Evolutionary conservation across 2,329 filamentous ascomycete genomes (phyloP).

Genomic region (Aspergillus novoparasiticus): DNA sequence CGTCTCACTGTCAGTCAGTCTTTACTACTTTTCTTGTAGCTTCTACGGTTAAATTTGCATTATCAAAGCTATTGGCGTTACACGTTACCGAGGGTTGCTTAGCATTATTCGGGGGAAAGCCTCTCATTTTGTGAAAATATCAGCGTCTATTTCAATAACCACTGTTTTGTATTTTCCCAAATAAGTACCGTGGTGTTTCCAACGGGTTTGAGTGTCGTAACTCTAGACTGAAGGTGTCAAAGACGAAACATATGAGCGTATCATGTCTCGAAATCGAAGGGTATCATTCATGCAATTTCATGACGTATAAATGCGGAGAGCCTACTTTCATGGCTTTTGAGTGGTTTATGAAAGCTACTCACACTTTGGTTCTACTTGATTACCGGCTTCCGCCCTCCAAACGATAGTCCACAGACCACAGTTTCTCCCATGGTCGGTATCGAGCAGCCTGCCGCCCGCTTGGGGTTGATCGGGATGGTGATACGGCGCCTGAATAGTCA

Average conservation of each 20-base stretch:
- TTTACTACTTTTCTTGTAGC: not conserved
- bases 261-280: slow-evolving; percentile 15
- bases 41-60: not conserved
- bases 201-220: not conserved
- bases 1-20: not conserved
- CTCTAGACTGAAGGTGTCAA: not conserved
- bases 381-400: slow-evolving; percentile 30
- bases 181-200: not conserved
- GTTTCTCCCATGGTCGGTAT: slow-evolving; percentile 44
- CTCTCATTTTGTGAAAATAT: not conserved
- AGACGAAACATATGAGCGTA: slow-evolving; percentile 3
- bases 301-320: slow-evolving; percentile 1
- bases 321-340: not conserved
- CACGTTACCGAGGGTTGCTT: not conserved
- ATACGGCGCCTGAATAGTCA: slow-evolving; percentile 11
- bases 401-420: slow-evolving; percentile 48
- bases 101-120: not conserved
- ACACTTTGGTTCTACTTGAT: not conserved
- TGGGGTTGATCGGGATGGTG: slow-evolving; percentile 31
- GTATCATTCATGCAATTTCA: slow-evolving; percentile 24
- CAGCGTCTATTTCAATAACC: not conserved
- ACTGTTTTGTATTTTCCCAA: not conserved
- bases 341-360: not conserved
- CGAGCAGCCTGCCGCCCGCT: slow-evolving; percentile 24
- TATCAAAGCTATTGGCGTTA: not conserved